These are phyloP conservation scores for Boletus holoroseus DNA, from an alignment of 1,284 basidiomycete genomes.

Conservation along the genomic window DNA sequence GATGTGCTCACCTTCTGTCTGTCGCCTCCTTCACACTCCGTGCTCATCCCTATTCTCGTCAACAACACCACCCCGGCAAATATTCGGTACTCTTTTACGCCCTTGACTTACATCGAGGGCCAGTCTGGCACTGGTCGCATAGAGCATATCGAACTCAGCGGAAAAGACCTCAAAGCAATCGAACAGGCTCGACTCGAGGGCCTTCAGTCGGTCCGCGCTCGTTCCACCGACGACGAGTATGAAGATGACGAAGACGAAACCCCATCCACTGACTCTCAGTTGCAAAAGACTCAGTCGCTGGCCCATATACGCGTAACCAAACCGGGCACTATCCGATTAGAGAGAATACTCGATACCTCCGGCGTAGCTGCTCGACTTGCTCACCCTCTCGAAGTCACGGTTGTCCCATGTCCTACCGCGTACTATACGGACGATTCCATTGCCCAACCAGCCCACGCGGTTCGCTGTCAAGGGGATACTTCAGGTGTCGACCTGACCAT, in stretches of 20 bases:
- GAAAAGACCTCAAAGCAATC: slow-evolving; percentile 63
- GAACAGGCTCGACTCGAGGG: slow-evolving; percentile 52
- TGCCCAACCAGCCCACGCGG: slow-evolving; percentile 39
- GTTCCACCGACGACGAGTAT: slow-evolving; percentile 57
- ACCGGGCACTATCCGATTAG: slow-evolving; percentile 69
- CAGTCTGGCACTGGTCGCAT: slow-evolving; percentile 38
- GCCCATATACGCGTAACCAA: slow-evolving; percentile 65
- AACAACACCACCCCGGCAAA: slow-evolving; percentile 84
- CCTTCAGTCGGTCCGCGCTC: slow-evolving; percentile 44
- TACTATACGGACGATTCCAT: slow-evolving; percentile 51
- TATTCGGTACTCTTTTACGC: slow-evolving; percentile 72
- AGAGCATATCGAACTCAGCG: slow-evolving; percentile 51
- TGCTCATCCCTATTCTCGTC: slow-evolving; percentile 76
- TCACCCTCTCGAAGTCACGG: slow-evolving; percentile 61
- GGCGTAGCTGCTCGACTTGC: slow-evolving; percentile 61
- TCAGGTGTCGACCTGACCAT: slow-evolving; percentile 61
- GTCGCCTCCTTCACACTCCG: slow-evolving; percentile 46
- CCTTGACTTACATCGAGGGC: slow-evolving; percentile 52
- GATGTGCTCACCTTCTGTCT: slow-evolving; percentile 67
- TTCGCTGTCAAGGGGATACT: slow-evolving; percentile 71
- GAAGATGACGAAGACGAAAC: slow-evolving; percentile 48
- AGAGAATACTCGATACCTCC: slow-evolving; percentile 66
- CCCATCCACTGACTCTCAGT: slow-evolving; percentile 27
- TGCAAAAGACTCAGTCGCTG: slow-evolving; percentile 70
- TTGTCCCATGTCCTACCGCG: slow-evolving; percentile 79